A percentile compares a stretch with the other conserved stretches of the same genome.
phyloP scores from a whole-genome alignment of 352 stramenopile genomes.

The Globisporangium acanthophoron region DNA sequence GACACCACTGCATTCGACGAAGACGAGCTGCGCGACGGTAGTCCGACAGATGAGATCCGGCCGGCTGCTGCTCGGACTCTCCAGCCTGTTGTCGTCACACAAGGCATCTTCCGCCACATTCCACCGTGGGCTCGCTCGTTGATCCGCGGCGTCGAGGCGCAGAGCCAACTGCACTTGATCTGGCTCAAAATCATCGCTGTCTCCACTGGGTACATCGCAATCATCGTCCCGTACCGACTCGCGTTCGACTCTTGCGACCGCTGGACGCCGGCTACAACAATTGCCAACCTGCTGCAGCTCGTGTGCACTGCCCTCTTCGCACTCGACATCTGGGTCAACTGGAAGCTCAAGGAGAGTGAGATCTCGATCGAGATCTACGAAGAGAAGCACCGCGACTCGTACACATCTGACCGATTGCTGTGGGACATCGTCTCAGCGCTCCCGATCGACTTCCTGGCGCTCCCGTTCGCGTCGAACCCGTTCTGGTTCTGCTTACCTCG shows the following conservation, averaged over 20 bases:
- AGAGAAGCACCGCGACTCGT: slow-evolving; percentile 29
- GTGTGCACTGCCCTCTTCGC: slow-evolving; percentile 32
- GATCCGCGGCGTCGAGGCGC: slow-evolving; percentile 22
- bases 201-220: slow-evolving; percentile 32
- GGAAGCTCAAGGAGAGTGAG: slow-evolving; percentile 32
- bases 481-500: slow-evolving; percentile 39
- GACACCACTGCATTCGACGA: not conserved
- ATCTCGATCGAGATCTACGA: slow-evolving; percentile 53
- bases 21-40: not conserved
- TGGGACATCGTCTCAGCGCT: slow-evolving; percentile 39
- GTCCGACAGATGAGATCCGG: not conserved
- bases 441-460: slow-evolving; percentile 36
- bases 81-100: slow-evolving; percentile 2
- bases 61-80: not conserved
- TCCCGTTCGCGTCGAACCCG: slow-evolving; percentile 4
- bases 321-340: slow-evolving; percentile 53
- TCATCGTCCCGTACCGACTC: slow-evolving; percentile 47
- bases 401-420: slow-evolving; percentile 34
- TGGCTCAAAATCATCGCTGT: slow-evolving; percentile 36
- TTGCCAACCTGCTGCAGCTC: slow-evolving; percentile 25
- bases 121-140: slow-evolving; percentile 10
- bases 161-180: slow-evolving; percentile 32
- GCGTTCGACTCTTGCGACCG: slow-evolving; percentile 33
- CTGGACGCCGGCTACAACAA: slow-evolving; percentile 16
- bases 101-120: slow-evolving; percentile 1